Base-by-base conservation (phyloP, 345 rosid species). In the Aurinia saxatilis region DNA sequence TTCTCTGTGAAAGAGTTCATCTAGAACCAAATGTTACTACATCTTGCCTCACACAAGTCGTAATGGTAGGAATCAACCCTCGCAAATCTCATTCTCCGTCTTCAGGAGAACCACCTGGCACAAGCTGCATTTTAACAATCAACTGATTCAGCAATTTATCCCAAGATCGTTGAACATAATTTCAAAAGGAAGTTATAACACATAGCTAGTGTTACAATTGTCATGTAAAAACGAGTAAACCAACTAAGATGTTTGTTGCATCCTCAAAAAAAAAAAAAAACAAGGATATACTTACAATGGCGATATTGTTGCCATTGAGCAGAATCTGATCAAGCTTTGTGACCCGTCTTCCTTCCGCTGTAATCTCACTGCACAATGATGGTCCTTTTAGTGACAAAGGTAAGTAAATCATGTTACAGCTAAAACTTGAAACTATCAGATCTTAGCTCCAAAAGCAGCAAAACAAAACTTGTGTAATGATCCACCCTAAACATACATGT, bases 241-340 rank as follows among this genome's bases (percentile, higher is more conserved):
- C 31, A 12, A 10, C 12, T 18, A 13, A 15, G 23, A 17, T 7
- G 15, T 29, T 3, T 2, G 41, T 46, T 60, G 23, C 5, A 31
- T 17, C 40, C 2, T 41, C 8, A 1, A 44, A 21, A 49, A 33
- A 39, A n/a, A n/a, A n/a, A n/a, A n/a, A n/a, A n/a, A n/a, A n/a
- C n/a, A n/a, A n/a, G n/a, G n/a, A n/a, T n/a, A n/a, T 21, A 78
- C 97, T 84, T 78, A 90, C 96, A 66, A 87, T 87, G 44, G 97
- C 97, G 53, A 90, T 90, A 79, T 90, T 86, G 82, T 90, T 93
- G 61, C 99, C 96, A 14, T 90, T 93, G 50, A 87, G 95, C 63
- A 95, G 70, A 66, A 95, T 95, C 74, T 90, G 96, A 79, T 90
- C 95, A 54, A 90, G 97, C 89, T 90, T 95, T 16, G 97, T 88